Base-by-base conservation (phyloP, 2,329 filamentous ascomycete species). In the Juglanconis sp. region DNA sequence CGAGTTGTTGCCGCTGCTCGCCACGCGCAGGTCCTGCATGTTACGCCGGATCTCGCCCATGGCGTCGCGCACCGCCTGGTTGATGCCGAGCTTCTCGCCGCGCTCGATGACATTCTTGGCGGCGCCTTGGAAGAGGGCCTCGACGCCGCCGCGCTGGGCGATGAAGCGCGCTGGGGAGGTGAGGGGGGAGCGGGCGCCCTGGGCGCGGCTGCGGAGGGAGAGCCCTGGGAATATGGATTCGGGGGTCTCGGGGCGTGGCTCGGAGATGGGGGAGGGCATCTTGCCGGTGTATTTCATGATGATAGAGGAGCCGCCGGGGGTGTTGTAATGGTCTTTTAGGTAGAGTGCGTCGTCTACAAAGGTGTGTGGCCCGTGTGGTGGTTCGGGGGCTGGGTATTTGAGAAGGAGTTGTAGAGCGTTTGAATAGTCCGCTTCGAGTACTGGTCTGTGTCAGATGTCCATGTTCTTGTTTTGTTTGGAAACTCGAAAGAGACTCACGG, bases 261-360 rank as follows among this genome's bases (percentile, higher is more conserved):
- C 66, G 30, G 68, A 36, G 4, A 62, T 60, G 36, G 68, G 63
- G 56, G 53, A 54, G 3, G 85, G 85, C 59, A 77, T 67, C 61
- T 73, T 84, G 9, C 83, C 82, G 1, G 88, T 89, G 70, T 94
- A 91, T 65, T 91, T 91, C 63, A 81, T 76, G 30, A 94, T 87
- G 17, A 94, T 79, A 8, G 82, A 77, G 24, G 82, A 79, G 10
- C 88, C 89, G 5, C 89, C 88, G 13, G 81, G 75, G 1, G 78
- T 69, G 60, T 82, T 81, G 38, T 90, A 80, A 68, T 93, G 87
- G 46, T 86, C 79, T 48, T 81, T 81, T 3, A 96, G 79, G 68
- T 89, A 91, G 3, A 95, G 73, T 1, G 92, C 95, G 73, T 99
- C 95, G 60, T 91, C 85, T 51, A 96, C 90, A 67, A 98, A 91